Evolutionary conservation across 768 basidiomycete species (phyloP).

Genomic region (Russula emetica): DNA sequence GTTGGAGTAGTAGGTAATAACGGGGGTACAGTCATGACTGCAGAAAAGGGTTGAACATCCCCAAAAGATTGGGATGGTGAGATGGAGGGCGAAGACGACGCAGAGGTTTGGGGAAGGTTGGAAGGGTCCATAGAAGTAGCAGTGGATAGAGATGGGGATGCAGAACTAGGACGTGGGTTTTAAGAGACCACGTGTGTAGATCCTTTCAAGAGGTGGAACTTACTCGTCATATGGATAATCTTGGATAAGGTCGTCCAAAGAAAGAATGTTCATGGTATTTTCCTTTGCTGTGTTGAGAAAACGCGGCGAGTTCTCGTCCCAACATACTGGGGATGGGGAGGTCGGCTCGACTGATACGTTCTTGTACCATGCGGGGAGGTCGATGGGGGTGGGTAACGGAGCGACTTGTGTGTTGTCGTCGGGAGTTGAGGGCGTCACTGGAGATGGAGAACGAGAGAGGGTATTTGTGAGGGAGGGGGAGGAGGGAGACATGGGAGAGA

Average conservation of each 20-base stretch:
- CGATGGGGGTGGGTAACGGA: conserved; percentile 49
- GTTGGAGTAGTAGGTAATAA: conserved; percentile 44
- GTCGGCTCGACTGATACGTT: conserved; percentile 42
- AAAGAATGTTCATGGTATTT: conserved; percentile 55
- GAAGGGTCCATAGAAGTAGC: neutral
- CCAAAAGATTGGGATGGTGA: neutral
- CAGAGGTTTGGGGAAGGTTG: conserved; percentile 2
- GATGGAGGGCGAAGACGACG: neutral
- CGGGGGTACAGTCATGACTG: conserved; percentile 26
- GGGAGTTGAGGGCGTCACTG: conserved; percentile 63
- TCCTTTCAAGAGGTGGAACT: conserved; percentile 32
- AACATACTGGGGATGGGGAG: conserved; percentile 37
- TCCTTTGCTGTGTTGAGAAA: conserved; percentile 43
- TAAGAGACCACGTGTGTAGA: conserved; percentile 26
- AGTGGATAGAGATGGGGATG: conserved; percentile 12
- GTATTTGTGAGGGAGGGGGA: conserved; percentile 47
- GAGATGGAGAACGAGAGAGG: conserved; percentile 67
- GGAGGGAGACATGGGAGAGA: conserved; percentile 48
- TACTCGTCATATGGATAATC: conserved; percentile 75
- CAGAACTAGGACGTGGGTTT: conserved; percentile 9
- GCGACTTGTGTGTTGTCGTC: conserved; percentile 54
- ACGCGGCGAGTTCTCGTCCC: conserved; percentile 42
- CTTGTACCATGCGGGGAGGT: conserved; percentile 56
- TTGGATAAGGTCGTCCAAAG: conserved; percentile 69
- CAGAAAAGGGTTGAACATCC: neutral